These are phyloP conservation scores for Cladosporium velox DNA, from an alignment of 2,329 filamentous ascomycete species.

Conservation along the genomic window DNA sequence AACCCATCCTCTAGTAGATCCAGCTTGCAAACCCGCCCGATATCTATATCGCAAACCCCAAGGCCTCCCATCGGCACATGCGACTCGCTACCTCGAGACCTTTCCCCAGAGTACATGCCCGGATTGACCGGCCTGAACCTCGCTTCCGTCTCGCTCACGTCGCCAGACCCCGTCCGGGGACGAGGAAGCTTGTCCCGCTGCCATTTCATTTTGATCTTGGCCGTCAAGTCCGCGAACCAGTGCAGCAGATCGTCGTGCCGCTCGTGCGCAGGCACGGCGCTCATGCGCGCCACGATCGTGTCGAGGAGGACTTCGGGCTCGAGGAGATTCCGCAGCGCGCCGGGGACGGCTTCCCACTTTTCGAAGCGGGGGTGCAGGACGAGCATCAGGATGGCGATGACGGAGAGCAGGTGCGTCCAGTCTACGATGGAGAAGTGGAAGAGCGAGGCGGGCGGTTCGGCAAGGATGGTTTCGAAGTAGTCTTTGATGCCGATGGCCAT, in stretches of 20 bases:
- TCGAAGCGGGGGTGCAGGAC: constrained; percentile 14
- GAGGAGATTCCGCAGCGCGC: constrained; percentile 8
- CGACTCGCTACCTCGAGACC: neutral
- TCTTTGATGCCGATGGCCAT: constrained; percentile 29
- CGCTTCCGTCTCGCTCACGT: constrained; percentile 16
- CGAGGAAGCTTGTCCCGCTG: constrained; percentile 3
- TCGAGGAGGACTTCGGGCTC: constrained; percentile 17
- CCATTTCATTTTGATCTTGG: constrained; percentile 12
- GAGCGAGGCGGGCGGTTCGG: constrained; percentile 26
- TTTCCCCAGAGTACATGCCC: neutral
- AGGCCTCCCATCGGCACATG: neutral
- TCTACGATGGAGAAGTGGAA: constrained; percentile 31
- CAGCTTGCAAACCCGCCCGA: constrained; percentile 10
- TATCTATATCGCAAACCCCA: constrained; percentile 4
- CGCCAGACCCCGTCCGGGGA: constrained; percentile 6
- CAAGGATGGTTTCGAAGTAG: constrained; percentile 32
- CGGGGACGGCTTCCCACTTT: constrained; percentile 13
- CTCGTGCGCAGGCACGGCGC: neutral
- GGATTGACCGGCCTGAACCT: constrained; percentile 19
- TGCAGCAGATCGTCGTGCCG: neutral
- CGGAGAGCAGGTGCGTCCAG: constrained; percentile 31
- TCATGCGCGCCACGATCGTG: constrained; percentile 9
- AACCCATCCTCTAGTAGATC: constrained; percentile 15
- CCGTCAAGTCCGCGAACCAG: constrained; percentile 4
- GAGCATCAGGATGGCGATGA: constrained; percentile 10